Conservation (phyloP, 176 grass and related monocot species). For the Puya raimondii region DNA sequence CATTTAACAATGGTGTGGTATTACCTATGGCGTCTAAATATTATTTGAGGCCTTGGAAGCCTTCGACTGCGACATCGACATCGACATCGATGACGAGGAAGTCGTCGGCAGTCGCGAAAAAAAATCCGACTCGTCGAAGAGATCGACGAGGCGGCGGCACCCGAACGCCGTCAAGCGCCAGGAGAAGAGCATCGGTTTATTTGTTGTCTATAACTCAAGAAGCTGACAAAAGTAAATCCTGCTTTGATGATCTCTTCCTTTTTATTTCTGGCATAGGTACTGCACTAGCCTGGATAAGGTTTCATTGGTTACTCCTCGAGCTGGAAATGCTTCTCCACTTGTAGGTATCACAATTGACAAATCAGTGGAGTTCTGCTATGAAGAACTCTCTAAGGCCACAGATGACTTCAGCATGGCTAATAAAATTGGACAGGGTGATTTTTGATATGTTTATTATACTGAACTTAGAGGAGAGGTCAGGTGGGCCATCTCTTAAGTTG, state of each 20-base stretch:
- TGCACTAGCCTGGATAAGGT: slow-evolving; percentile 6
- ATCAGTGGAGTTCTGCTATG: slow-evolving; percentile 88
- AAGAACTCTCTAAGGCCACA: slow-evolving; percentile 80
- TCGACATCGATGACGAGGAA: too few relatives aligned
- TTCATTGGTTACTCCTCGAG: slow-evolving; percentile 15
- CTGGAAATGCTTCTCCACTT: slow-evolving; percentile 20
- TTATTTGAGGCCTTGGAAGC: too few relatives aligned
- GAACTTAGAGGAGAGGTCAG: too few relatives aligned
- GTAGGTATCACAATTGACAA: slow-evolving; percentile 70
- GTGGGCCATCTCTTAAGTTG: too few relatives aligned
- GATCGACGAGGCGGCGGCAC: too few relatives aligned
- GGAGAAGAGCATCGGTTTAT: too few relatives aligned
- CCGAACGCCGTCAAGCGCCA: too few relatives aligned
- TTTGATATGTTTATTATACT: slow-evolving; percentile 31
- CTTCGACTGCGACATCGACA: too few relatives aligned
- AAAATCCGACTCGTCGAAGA: too few relatives aligned
- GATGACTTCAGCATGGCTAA: slow-evolving; percentile 80
- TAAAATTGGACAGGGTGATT: slow-evolving; percentile 96
- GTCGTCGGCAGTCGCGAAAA: too few relatives aligned
- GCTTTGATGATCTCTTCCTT: neutral
- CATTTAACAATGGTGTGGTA: too few relatives aligned
- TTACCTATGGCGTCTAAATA: too few relatives aligned
- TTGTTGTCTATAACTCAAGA: neutral
- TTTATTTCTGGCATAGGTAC: slow-evolving; percentile 4
- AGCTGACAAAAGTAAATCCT: neutral